These are phyloP conservation scores for Rhypophila decipiens DNA, from an alignment of 495 filamentous ascomycete species.

Conservation along the genomic window DNA sequence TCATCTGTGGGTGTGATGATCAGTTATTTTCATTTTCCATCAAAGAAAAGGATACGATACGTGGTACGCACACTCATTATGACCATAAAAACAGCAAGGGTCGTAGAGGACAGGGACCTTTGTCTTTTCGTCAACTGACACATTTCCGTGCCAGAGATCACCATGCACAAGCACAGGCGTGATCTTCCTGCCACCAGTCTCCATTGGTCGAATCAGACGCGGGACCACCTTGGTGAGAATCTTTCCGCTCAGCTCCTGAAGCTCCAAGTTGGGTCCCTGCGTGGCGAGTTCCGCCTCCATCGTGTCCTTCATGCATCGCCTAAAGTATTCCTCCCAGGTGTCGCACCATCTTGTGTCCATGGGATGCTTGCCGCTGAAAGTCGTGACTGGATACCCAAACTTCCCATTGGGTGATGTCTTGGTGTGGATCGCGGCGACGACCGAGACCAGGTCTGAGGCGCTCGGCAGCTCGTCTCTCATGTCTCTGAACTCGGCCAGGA, in stretches of 20 bases:
- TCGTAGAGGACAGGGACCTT: neutral
- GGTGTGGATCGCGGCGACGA: neutral
- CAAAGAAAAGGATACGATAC: neutral
- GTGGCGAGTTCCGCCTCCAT: constrained; percentile 1
- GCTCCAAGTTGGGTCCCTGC: neutral
- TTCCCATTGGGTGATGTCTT: neutral
- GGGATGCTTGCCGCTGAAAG: constrained; percentile 1
- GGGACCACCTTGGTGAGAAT: neutral
- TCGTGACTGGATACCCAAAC: constrained; percentile 1
- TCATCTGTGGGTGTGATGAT: too few relatives aligned
- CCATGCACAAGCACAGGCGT: constrained; percentile 1
- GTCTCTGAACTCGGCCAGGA: constrained; percentile 1
- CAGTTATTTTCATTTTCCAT: neutral
- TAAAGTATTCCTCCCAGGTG: constrained; percentile 2
- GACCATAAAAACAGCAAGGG: neutral
- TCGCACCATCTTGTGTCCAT: constrained; percentile 1
- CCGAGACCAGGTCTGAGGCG: neutral
- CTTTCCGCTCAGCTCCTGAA: neutral
- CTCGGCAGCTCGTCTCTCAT: constrained; percentile 1
- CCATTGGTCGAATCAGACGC: neutral
- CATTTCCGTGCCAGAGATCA: constrained; percentile 2
- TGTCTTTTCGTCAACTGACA: constrained; percentile 1
- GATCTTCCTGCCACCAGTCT: neutral
- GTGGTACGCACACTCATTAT: constrained; percentile 1
- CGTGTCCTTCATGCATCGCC: neutral